Conservation (phyloP, 2,329 filamentous ascomycete genomes). For the Westerdykella sp. region DNA sequence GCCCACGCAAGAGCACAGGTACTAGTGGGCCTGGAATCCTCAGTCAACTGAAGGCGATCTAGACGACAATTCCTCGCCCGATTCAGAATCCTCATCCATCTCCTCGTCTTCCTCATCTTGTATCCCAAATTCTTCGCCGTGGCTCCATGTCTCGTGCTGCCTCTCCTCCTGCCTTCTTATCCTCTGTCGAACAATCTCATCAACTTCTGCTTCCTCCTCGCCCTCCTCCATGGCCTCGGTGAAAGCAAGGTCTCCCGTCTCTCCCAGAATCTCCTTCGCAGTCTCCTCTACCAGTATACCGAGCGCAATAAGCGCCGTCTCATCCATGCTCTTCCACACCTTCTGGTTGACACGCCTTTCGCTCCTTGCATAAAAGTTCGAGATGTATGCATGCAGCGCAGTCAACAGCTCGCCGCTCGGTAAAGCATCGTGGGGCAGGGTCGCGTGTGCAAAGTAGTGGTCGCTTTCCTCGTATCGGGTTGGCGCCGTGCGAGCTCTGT, state of each 20-base stretch:
- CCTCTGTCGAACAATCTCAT: too few relatives aligned
- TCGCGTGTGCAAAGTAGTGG: constrained; percentile 61
- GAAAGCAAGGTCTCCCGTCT: constrained; percentile 64
- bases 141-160: neutral
- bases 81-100: neutral
- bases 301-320: constrained; percentile 68
- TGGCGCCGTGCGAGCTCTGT: constrained; percentile 59
- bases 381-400: constrained; percentile 61
- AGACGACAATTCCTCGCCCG: neutral
- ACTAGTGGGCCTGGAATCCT: too few relatives aligned
- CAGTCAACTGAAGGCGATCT: constrained; percentile 1
- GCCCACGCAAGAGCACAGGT: too few relatives aligned
- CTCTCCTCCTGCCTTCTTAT: neutral
- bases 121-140: constrained; percentile 1
- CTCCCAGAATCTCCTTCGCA: constrained; percentile 54
- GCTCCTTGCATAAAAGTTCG: constrained; percentile 54
- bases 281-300: constrained; percentile 71
- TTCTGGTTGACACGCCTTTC: constrained; percentile 11
- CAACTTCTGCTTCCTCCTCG: constrained; percentile 11
- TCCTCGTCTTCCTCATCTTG: neutral
- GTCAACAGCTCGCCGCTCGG: constrained; percentile 66
- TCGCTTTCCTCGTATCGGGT: constrained; percentile 64
- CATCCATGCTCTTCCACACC: constrained; percentile 62
- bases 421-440: constrained; percentile 49
- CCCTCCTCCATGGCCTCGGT: constrained; percentile 47